phyloP scores from a whole-genome alignment of 1,284 basidiomycete species.

The Erythrobasidium hasegawianum region DNA sequence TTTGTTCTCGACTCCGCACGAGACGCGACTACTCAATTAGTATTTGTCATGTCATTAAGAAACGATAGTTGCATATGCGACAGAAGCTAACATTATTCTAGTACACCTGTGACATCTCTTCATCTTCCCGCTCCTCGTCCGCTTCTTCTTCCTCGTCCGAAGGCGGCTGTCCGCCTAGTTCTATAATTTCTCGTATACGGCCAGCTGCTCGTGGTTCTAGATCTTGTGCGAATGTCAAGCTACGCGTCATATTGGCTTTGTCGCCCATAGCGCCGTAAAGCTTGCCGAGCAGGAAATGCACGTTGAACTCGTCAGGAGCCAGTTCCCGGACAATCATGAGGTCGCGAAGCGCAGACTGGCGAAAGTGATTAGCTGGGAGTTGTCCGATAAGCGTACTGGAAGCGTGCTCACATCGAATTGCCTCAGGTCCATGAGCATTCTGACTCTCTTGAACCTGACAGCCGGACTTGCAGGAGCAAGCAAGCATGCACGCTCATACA shows the following conservation, averaged over 20 bases:
- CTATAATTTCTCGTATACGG: conserved; percentile 31
- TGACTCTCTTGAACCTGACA: conserved; percentile 82
- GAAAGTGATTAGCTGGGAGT: conserved; percentile 26
- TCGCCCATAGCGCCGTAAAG: conserved; percentile 75
- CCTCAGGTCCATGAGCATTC: conserved; percentile 75
- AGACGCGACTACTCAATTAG: too few species aligned
- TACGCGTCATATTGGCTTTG: conserved; percentile 70
- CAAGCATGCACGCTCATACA: conserved; percentile 73
- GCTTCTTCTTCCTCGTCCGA: conserved; percentile 15
- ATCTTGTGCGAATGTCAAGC: conserved; percentile 82
- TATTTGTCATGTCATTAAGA: too few species aligned
- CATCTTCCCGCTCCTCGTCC: neutral
- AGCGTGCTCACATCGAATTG: conserved; percentile 66
- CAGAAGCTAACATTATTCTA: too few species aligned
- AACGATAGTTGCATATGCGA: too few species aligned
- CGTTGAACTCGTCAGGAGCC: conserved; percentile 88
- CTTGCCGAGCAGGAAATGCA: conserved; percentile 89
- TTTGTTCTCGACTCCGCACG: too few species aligned
- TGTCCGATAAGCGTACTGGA: neutral
- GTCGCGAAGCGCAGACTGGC: conserved; percentile 70
- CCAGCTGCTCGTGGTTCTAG: conserved; percentile 52
- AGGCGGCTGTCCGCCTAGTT: neutral
- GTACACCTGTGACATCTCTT: too few species aligned
- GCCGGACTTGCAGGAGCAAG: conserved; percentile 77
- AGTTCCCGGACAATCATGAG: conserved; percentile 70